A percentile compares a stretch with the other conserved stretches of the same genome.
Evolutionary conservation across 495 filamentous ascomycete species (phyloP).

Genomic region (Aspergillus coremiiformis): DNA sequence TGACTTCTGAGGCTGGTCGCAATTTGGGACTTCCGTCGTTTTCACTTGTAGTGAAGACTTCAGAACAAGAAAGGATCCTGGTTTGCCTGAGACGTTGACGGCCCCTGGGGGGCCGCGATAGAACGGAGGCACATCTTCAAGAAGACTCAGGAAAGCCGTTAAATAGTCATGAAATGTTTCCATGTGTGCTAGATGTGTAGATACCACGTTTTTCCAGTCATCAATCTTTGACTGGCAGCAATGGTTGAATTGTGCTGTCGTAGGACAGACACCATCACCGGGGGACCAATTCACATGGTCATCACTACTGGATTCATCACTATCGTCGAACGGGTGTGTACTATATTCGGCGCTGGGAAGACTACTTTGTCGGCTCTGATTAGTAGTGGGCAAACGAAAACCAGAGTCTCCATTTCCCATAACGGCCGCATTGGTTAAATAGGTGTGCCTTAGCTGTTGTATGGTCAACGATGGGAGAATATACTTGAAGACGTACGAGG

Average conservation of each 20-base stretch:
- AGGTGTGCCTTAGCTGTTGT: neutral
- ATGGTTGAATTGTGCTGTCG: slow-evolving; percentile 10
- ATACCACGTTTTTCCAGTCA: slow-evolving; percentile 2
- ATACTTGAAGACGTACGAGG: too few relatives aligned
- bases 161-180: neutral
- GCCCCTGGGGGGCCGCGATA: slow-evolving; percentile 5
- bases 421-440: neutral
- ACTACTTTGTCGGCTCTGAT: neutral
- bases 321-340: neutral
- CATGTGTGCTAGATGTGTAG: neutral
- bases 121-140: slow-evolving; percentile 7
- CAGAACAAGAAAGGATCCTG: neutral
- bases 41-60: slow-evolving; percentile 6
- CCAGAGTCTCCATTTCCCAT: neutral
- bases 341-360: neutral
- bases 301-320: slow-evolving; percentile 5
- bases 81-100: neutral
- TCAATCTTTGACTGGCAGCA: slow-evolving; percentile 6
- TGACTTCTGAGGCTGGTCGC: slow-evolving; percentile 10
- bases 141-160: slow-evolving; percentile 4
- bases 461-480: too few relatives aligned
- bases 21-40: slow-evolving; percentile 8
- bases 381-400: neutral
- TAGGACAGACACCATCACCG: slow-evolving; percentile 12
- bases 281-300: slow-evolving; percentile 6